Base-by-base conservation (phyloP, 306 rosid species). In the Acacia acuminata region DNA sequence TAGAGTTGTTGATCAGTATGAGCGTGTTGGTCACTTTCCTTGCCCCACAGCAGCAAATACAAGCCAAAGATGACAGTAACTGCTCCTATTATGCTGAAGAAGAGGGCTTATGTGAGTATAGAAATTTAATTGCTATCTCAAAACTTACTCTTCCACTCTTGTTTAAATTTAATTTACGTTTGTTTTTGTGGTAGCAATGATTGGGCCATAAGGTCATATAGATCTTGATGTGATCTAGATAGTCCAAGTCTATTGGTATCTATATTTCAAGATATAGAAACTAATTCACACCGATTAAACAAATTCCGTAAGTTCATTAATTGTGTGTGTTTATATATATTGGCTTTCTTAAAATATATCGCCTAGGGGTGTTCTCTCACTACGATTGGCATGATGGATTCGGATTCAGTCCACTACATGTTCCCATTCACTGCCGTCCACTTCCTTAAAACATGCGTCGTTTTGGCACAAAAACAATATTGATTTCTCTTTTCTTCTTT, bases 11-110 rank as follows among this genome's bases (percentile, higher is more conserved):
- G 51, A 51, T 10, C 7, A 60, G 24, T 68, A 24, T 79, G 71
- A 73, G 75, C 51, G 73, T 72, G 66, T 75, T 83, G 78, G 60
- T 91, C 96, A 36, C 82, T 84, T 85, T 89, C 93, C 90, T 96
- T 92, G 25, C 99, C 96, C 98, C 93, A 93, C 81, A 96, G 32
- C 86, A 93, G 83, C 82, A 92, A 48, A 83, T 92, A 93, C 27
- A 93, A 82, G 55, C 99, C 96, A 76, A 85, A 36, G 24, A 91
- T 90, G 56, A 96, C 94, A 47, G 87, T 79, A 40, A 77, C 12
- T 77, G 92, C 89, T 48, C 99, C 98, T 45, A 93, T 53, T 75
- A 96, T 90, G 87, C 97, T 92, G 90, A 84, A 85, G 87, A 84
- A 44, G 10, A 12, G 25, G 24, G 12, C 48, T 53, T 63, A 65